Conservation (phyloP, 305 asterid species). For the Fraxinus floribunda region DNA sequence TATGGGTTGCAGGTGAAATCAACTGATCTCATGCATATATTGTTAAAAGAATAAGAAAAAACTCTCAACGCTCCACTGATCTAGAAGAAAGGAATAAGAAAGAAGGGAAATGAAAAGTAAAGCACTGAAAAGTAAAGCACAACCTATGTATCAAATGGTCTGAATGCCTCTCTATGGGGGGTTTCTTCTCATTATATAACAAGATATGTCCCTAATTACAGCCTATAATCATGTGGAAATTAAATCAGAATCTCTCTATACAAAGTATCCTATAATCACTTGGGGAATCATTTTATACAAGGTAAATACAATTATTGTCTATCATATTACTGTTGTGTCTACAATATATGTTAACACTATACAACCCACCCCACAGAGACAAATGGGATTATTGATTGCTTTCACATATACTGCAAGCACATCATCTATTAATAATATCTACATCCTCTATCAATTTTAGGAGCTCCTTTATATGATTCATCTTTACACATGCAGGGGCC, state of each 20-base stretch:
- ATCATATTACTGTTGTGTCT: neutral
- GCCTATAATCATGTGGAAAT: neutral
- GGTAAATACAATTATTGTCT: neutral
- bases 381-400: neutral
- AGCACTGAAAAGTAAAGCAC: neutral
- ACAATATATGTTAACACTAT: neutral
- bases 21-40: constrained; percentile 15
- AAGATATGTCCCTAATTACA: neutral
- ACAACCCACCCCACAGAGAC: neutral
- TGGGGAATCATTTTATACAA: neutral
- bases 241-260: neutral
- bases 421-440: neutral
- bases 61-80: neutral
- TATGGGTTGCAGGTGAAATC: constrained; percentile 80
- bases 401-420: neutral
- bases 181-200: neutral
- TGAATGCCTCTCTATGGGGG: neutral
- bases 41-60: neutral
- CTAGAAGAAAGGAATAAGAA: neutral
- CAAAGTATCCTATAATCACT: neutral
- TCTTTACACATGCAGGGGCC: constrained; percentile 68
- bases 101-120: neutral
- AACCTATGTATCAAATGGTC: neutral
- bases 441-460: neutral
- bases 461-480: neutral